Percentiles rank a stretch among this genome's conserved stretches.
phyloP scores from a whole-genome alignment of 1,139 yeast genomes.

The Taiozyma sp. region DNA sequence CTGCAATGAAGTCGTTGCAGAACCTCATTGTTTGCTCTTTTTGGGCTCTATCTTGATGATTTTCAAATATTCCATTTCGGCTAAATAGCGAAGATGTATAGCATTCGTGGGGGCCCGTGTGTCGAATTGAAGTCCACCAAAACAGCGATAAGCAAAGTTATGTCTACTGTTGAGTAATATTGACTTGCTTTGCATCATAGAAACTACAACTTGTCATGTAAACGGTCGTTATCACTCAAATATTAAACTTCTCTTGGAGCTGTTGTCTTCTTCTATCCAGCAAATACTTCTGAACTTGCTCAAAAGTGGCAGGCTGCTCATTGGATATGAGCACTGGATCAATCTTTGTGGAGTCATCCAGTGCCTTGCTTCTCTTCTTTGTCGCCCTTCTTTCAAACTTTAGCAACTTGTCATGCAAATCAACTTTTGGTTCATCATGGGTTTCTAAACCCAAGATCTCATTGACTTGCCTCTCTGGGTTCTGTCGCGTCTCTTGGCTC shows the following conservation, averaged over 20 bases:
- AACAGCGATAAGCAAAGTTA: too few species aligned
- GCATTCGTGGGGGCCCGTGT: not conserved
- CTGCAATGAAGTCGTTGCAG: too few species aligned
- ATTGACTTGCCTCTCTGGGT: not conserved
- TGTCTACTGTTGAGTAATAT: not conserved
- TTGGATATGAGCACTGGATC: not conserved
- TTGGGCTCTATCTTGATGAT: not conserved
- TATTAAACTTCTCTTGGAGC: slow-evolving; percentile 31
- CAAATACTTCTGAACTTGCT: slow-evolving; percentile 39
- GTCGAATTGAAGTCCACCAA: too few species aligned
- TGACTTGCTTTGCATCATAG: not conserved
- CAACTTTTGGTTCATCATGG: slow-evolving; percentile 10
- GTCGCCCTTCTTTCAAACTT: slow-evolving; percentile 19
- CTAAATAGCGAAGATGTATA: not conserved
- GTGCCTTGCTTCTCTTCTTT: slow-evolving; percentile 7
- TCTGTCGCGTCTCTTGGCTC: slow-evolving; percentile 10
- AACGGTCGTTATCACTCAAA: not conserved
- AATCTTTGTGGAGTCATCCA: not conserved
- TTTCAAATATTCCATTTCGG: not conserved
- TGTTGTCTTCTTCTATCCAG: slow-evolving; percentile 42
- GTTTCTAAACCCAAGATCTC: slow-evolving; percentile 15
- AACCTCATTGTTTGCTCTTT: not conserved
- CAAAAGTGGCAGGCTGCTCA: slow-evolving; percentile 18
- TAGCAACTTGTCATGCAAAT: slow-evolving; percentile 15
- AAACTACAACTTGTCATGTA: not conserved